Evolutionary conservation across 352 stramenopile genomes (phyloP), one percentile per base, ranked within the genome.

Genomic region (Globisporangium cystogenes): DNA sequence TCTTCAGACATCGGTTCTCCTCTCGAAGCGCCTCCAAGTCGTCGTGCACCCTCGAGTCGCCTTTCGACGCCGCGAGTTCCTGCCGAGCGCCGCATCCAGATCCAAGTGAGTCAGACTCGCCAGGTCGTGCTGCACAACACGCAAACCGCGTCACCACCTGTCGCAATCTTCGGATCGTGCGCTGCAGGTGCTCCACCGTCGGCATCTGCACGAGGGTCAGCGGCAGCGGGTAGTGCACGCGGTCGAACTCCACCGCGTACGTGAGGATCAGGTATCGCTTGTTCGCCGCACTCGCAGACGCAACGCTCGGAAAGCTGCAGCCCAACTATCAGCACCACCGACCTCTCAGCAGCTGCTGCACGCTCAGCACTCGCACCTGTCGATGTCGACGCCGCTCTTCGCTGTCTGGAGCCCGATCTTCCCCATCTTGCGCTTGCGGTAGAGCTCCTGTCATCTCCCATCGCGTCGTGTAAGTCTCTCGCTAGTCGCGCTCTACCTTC

Each of bases 181-280:
- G 72, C 61, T 93, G 71, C 26, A 97, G 68, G 42, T 88, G 72
- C 51, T 90, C 74, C 21, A 70, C 51, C 12, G 68, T 81, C 6
- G 89, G 82, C 20, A 61, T 73, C 41, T 89, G 64, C 37, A 93
- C 84, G 26, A 62, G 74, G 7, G 57, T 72, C 10, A 98, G 70
- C 21, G 93, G 92, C 15, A 98, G 65, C 8, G 93, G 93, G 57
- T 97, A 98, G 65, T 98, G 93, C 10, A 98, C 93, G 26, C 89
- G 77, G 47, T 98, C 93, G 53, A 97, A 98, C 57, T 97, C 89
- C 3, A 90, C 90, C 1, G 81, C 82, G 57, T 98, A 98, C 2
- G 93, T 98, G 26, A 98, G 57, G 53, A 98, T 98, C 11, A 98
- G 65, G 65, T 96, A 98, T 18, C 91, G 67, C 60, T 97, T 97